Evolutionary conservation across 352 stramenopile species (phyloP), one percentile per base, ranked within the genome.

Genomic region (Globisporangium canariense): DNA sequence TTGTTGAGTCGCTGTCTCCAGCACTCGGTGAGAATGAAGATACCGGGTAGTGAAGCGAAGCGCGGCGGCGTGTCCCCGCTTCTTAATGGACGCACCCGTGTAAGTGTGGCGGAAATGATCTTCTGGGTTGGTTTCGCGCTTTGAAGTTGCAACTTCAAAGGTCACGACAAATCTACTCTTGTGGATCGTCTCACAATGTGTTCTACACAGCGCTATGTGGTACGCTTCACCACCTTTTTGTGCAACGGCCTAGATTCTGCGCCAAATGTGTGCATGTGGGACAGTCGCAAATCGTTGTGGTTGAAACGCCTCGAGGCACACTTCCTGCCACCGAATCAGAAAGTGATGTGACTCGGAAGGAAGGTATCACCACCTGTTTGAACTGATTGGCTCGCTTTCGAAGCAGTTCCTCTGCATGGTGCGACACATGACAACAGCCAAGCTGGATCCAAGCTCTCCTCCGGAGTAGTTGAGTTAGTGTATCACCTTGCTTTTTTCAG

Each of bases 81-180:
- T 28, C 25, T 28, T 28, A 28, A 28, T 28, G 25, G 25, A 1
- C 25, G 25, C 25, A 28, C 25, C 25, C 25, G 25, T 28, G 25
- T 1, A 28, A 28, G 25, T 28, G 22, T 25, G 25, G 25, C 25
- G 25, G 25, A 28, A 28, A 28, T 28, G 25, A 28, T 28, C 25
- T 28, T 28, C 25, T 63, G 20, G 20, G 11, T 63, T 64, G 16
- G 43, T 64, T 62, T 62, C 45, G 40, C 45, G 25, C 25, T 28
- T 28, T 28, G 25, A 28, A 51, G 18, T 53, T 47, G 43, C 9
- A 8, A 8, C 58, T 46, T 46, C 58, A 56, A 47, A 54, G 38
- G 49, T 54, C 49, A 54, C 2, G 47, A 32, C 28, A 25, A 16
- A 34, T 34, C 47, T 53, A 18, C n/a, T 3, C 11, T 36, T 53